Percentiles rank a stretch among this genome's conserved stretches.
Evolutionary conservation across 805 yeast species (phyloP).

Genomic region (Starmerella powellii): DNA sequence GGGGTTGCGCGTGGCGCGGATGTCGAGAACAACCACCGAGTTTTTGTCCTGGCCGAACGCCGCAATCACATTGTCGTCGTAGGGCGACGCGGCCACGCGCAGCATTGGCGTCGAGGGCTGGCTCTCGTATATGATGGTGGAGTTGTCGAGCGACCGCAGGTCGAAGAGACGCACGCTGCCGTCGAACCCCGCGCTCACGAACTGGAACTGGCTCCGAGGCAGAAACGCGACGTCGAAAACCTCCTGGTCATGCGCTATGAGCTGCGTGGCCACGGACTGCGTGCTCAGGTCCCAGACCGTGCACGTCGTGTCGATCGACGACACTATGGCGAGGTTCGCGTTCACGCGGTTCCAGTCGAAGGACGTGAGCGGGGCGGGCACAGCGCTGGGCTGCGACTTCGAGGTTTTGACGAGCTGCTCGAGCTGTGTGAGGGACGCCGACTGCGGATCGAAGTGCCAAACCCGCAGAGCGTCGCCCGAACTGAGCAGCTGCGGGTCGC

Average conservation of each 20-base stretch:
- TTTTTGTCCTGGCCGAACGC: slow-evolving; percentile 63
- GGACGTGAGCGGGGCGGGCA: slow-evolving; percentile 72
- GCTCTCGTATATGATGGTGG: slow-evolving; percentile 79
- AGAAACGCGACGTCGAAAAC: slow-evolving; percentile 86
- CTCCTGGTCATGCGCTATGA: slow-evolving; percentile 92
- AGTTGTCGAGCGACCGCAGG: slow-evolving; percentile 75
- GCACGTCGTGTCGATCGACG: slow-evolving; percentile 92
- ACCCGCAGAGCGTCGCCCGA: slow-evolving; percentile 61
- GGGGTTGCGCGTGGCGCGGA: slow-evolving; percentile 81
- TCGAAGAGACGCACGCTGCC: slow-evolving; percentile 92
- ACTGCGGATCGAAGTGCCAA: slow-evolving; percentile 39
- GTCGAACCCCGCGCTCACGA: slow-evolving; percentile 89
- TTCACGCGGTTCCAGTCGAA: slow-evolving; percentile 83
- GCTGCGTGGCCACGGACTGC: slow-evolving; percentile 71
- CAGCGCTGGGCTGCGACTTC: slow-evolving; percentile 29
- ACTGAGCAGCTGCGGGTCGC: slow-evolving; percentile 41
- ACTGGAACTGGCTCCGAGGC: slow-evolving; percentile 58
- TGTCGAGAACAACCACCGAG: slow-evolving; percentile 59
- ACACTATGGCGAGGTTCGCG: slow-evolving; percentile 60
- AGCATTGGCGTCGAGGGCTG: slow-evolving; percentile 46
- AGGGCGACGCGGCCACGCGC: slow-evolving; percentile 63
- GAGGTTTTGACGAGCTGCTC: slow-evolving; percentile 34
- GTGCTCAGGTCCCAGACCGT: slow-evolving; percentile 82
- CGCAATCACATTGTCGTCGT: slow-evolving; percentile 73
- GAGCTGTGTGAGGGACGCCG: slow-evolving; percentile 31